Evolutionary conservation across 2,329 filamentous ascomycete species (phyloP).

Genomic region (Daldinia sp.): DNA sequence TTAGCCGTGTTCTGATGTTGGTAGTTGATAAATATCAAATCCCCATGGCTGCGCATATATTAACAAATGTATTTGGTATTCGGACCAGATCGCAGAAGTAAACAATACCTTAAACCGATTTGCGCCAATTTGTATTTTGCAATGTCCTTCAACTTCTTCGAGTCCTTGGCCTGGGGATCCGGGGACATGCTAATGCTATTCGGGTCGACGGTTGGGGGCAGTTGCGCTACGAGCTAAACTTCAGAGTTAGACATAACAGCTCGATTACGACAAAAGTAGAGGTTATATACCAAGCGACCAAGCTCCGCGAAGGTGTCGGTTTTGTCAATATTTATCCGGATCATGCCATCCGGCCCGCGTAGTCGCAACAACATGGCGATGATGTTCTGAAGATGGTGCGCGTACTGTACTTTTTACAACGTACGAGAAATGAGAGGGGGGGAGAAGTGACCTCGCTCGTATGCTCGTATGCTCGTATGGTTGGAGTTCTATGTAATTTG

Average conservation of each 20-base stretch:
- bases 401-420: conserved; percentile 5
- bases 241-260: conserved; percentile 25
- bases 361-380: conserved; percentile 84
- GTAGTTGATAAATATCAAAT: conserved; percentile 90
- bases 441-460: background rate
- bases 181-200: conserved; percentile 72
- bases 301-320: conserved; percentile 78
- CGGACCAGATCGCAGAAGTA: background rate
- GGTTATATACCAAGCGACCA: conserved; percentile 63
- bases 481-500: background rate
- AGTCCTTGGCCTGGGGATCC: conserved; percentile 68
- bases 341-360: conserved; percentile 91
- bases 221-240: conserved; percentile 66
- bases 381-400: conserved; percentile 26
- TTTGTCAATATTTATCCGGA: conserved; percentile 82
- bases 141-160: conserved; percentile 70
- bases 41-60: conserved; percentile 76
- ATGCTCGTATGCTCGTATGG: background rate
- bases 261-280: background rate
- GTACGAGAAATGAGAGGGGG: conserved; percentile 9
- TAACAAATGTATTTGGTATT: conserved; percentile 32
- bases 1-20: conserved; percentile 63
- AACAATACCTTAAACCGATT: conserved; percentile 69
- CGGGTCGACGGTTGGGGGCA: conserved; percentile 72
- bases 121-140: conserved; percentile 66